Base-by-base conservation (phyloP, 208 protist genomes). In the Wallacemonas rigidus region DNA sequence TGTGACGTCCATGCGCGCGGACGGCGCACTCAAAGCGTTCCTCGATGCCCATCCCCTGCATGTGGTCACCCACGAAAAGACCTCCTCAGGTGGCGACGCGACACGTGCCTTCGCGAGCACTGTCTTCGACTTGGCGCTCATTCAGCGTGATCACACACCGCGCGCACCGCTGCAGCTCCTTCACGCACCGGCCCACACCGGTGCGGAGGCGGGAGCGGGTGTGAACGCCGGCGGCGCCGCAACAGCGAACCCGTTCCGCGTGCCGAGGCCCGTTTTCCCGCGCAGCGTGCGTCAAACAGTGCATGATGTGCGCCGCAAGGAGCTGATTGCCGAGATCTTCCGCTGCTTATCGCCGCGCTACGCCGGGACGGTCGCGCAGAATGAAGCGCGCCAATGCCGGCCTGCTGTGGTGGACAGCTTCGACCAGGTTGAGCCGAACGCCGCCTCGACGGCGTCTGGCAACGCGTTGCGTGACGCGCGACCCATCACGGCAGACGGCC, bases 311-410 rank as follows among this genome's bases (percentile, higher is more conserved):
- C 56, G 14, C 7, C 57, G 87, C 15, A 89, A 84, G 67, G 39
- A 68, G 62, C 75, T 91, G 45, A 60, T 96, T 8, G 82, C 83
- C 3, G 88, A 96, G 75, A 83, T 94, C 2, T 94, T 93, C 74
- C 80, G 73, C 55, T 92, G 85, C 35, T 50, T 96, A 3, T 83
- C 80, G 7, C 81, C 85, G 12, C 70, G 77, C 71, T 93, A 93
- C 73, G 73, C 69, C 48, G 72, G 70, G 6, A 36, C 41, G 55
- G 57, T 8, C 39, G 48, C 45, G 8, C 39, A 36, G 38, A 41
- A 36, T 41, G 47, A 58, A 35, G 1, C 11, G 44, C 41, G 8
- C 4, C 44, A 12, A 51, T 14, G 47, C 47, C 26, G 47, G 11
- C 6, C 51, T 6, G 51, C n/a, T 5, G 4, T 26, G 15, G 51